Evolutionary conservation across 2,329 filamentous ascomycete genomes (phyloP).

Genomic region (Karstenula rhodostoma): DNA sequence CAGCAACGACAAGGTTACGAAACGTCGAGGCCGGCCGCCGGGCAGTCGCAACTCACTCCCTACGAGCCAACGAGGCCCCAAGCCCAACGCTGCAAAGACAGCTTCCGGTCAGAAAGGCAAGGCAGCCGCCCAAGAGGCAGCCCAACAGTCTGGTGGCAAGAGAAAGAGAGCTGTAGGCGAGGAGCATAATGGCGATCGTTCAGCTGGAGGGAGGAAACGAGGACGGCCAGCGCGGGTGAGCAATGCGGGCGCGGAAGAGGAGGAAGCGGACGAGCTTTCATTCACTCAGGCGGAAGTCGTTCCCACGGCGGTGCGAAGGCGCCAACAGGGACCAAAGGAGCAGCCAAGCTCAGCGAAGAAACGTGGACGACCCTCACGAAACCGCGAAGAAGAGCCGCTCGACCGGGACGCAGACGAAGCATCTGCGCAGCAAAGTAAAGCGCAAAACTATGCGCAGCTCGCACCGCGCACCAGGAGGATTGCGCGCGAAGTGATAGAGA

Average conservation of each 20-base stretch:
- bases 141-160: conserved; percentile 3
- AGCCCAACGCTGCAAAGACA: conserved; percentile 22
- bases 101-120: conserved; percentile 32
- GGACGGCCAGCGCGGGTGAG: not conserved
- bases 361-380: conserved; percentile 2
- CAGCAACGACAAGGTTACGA: conserved; percentile 19
- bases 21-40: conserved; percentile 36
- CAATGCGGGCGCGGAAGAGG: not conserved
- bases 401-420: conserved; percentile 30
- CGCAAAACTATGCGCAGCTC: conserved; percentile 43
- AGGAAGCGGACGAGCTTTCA: conserved; percentile 7
- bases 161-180: not conserved
- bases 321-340: not conserved
- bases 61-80: conserved; percentile 22
- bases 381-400: conserved; percentile 8
- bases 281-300: conserved; percentile 1
- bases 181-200: not conserved
- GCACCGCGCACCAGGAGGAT: conserved; percentile 47
- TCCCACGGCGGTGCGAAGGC: conserved; percentile 1
- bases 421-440: conserved; percentile 25
- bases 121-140: conserved; percentile 1
- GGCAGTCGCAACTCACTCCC: conserved; percentile 31
- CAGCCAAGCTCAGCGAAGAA: not conserved
- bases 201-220: not conserved
- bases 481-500: conserved; percentile 47